Evolutionary conservation across 345 rosid species (phyloP).

Genomic region (Corchorus olitorius): DNA sequence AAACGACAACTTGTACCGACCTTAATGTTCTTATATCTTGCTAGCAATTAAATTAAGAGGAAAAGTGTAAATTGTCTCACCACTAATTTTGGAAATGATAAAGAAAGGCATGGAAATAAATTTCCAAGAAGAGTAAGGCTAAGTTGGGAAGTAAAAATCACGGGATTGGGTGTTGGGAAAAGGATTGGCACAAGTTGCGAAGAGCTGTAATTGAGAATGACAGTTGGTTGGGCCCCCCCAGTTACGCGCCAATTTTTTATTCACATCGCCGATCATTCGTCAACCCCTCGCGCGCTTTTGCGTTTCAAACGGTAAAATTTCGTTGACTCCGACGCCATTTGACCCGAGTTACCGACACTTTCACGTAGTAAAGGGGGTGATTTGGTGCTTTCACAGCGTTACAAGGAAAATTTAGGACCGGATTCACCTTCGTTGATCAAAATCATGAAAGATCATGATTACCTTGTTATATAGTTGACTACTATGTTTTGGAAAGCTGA

Average conservation of each 20-base stretch:
- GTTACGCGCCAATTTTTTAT: background rate
- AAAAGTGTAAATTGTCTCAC: too few species aligned
- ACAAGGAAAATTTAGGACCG: background rate
- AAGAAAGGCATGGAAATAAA: background rate
- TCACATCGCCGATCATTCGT: slow-evolving; percentile 23
- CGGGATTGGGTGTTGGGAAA: slow-evolving; percentile 25
- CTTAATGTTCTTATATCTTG: too few species aligned
- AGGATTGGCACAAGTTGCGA: slow-evolving; percentile 40
- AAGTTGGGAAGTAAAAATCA: slow-evolving; percentile 23
- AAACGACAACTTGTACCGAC: too few species aligned
- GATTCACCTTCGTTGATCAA: background rate
- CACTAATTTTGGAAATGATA: too few species aligned
- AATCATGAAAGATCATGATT: background rate
- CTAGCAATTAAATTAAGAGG: too few species aligned
- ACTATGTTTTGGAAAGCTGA: too few species aligned
- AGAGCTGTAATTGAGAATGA: slow-evolving; percentile 34
- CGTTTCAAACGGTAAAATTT: background rate
- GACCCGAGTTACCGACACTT: background rate
- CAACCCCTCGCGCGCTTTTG: background rate
- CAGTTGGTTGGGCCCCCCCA: slow-evolving; percentile 40
- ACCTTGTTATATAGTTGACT: too few species aligned
- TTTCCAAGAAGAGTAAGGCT: slow-evolving; percentile 1
- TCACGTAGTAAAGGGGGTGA: background rate
- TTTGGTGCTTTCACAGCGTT: background rate
- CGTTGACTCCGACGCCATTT: background rate